Evolutionary conservation across 140 eudicot genomes (phyloP).

Genomic region (Ambrosia hybrid): DNA sequence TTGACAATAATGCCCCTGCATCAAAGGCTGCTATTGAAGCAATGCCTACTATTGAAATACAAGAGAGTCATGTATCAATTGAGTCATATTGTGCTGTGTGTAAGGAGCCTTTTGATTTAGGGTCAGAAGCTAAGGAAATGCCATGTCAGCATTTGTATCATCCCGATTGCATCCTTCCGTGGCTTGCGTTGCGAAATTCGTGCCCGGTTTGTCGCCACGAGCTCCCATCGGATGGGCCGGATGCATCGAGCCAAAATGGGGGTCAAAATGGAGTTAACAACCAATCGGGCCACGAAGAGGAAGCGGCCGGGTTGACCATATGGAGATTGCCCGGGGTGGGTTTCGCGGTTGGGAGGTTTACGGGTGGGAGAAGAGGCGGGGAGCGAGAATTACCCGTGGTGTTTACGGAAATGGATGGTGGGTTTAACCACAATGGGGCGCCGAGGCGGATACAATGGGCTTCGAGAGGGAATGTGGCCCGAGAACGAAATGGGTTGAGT

Average conservation of each 20-base stretch:
- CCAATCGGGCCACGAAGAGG: conserved; percentile 35
- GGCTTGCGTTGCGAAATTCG: conserved; percentile 61
- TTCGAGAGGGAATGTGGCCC: conserved; percentile 39
- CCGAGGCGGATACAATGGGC: conserved; percentile 68
- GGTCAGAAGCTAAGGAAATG: conserved; percentile 57
- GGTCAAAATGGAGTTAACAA: conserved; percentile 4
- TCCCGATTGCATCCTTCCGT: conserved; percentile 64
- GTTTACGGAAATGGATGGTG: conserved; percentile 70
- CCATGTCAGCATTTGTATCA: conserved; percentile 68
- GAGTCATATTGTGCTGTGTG: conserved; percentile 70
- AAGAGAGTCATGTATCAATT: conserved; percentile 35
- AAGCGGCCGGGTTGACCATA: conserved; percentile 61
- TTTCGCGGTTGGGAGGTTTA: conserved; percentile 68
- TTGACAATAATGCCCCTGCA: conserved; percentile 63
- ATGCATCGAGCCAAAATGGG: conserved; percentile 22
- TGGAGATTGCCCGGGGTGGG: conserved; percentile 79
- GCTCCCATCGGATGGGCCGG: conserved; percentile 41
- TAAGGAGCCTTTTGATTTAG: conserved; percentile 63
- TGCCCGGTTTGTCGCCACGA: conserved; percentile 78
- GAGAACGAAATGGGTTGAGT: conserved; percentile 47
- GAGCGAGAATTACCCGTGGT: conserved; percentile 63
- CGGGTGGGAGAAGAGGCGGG: conserved; percentile 65
- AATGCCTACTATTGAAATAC: conserved; percentile 50
- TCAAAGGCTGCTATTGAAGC: conserved; percentile 70
- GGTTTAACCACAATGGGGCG: conserved; percentile 49